Conservation (phyloP, 2,329 filamentous ascomycete species). For the Pseudogymnoascus sp. region DNA sequence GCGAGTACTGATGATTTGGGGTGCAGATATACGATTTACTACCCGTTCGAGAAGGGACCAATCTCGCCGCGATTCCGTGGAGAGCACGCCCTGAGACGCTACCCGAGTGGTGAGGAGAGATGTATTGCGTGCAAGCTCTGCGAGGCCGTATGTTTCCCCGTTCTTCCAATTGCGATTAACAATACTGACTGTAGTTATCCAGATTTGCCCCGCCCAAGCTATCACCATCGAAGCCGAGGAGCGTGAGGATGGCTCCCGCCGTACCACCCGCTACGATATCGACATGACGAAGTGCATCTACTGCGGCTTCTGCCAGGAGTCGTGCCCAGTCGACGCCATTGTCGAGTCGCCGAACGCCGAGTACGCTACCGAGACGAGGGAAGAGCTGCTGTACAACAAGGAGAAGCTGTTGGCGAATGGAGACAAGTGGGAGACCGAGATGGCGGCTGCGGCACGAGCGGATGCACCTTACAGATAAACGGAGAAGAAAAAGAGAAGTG, state of each 20-base stretch:
- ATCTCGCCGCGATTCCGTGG: slow-evolving; percentile 97
- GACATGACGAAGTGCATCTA: slow-evolving; percentile 99
- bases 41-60: slow-evolving; percentile 97
- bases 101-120: slow-evolving; percentile 94
- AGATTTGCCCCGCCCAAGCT: slow-evolving; percentile 92
- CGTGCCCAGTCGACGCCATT: slow-evolving; percentile 94
- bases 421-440: slow-evolving; percentile 96
- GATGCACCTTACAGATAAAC: slow-evolving; percentile 83
- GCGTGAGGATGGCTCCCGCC: slow-evolving; percentile 87
- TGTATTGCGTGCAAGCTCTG: slow-evolving; percentile 99
- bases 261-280: slow-evolving; percentile 96
- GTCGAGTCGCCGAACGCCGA: slow-evolving; percentile 68
- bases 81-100: slow-evolving; percentile 91
- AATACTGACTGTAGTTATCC: slow-evolving; percentile 16
- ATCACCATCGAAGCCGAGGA: slow-evolving; percentile 99
- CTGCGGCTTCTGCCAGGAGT: slow-evolving; percentile 98
- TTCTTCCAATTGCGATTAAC: not conserved
- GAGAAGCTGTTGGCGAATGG: slow-evolving; percentile 83
- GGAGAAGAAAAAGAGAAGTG: not conserved
- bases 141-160: slow-evolving; percentile 60
- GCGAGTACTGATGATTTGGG: slow-evolving; percentile 13
- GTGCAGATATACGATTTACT: slow-evolving; percentile 89
- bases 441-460: slow-evolving; percentile 83
- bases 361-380: slow-evolving; percentile 70
- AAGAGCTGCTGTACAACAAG: slow-evolving; percentile 97